Conservation (phyloP, 805 yeast genomes). For the Priceomyces castillae region DNA sequence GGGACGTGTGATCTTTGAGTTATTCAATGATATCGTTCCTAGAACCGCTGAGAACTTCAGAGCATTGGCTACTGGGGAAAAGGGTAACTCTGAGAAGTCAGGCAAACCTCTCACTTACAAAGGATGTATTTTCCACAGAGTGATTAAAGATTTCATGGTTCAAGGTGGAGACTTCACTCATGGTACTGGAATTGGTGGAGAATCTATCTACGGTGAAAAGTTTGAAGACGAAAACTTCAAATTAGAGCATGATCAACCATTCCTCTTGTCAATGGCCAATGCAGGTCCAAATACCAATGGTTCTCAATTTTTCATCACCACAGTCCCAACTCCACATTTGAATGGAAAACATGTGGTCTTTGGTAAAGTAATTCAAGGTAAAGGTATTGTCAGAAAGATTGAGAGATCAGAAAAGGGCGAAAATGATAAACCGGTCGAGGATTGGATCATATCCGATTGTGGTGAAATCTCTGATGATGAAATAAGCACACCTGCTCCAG, state of each 20-base stretch:
- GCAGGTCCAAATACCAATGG: conserved; percentile 96
- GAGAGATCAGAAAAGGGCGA: conserved; percentile 67
- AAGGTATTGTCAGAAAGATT: conserved; percentile 71
- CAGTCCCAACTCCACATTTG: conserved; percentile 89
- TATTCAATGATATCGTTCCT: conserved; percentile 73
- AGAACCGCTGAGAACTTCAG: conserved; percentile 88
- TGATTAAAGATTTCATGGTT: conserved; percentile 84
- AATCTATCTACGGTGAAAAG: conserved; percentile 45
- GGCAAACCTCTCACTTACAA: conserved; percentile 74
- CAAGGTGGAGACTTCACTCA: conserved; percentile 83
- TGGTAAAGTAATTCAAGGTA: conserved; percentile 83
- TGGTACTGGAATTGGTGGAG: conserved; percentile 44
- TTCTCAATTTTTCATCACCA: conserved; percentile 91
- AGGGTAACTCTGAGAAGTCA: conserved; percentile 51
- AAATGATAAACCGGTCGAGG: conserved; percentile 67
- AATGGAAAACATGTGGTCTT: conserved; percentile 96
- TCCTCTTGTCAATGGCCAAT: conserved; percentile 92
- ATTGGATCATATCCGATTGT: conserved; percentile 72
- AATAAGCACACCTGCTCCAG: conserved; percentile 44
- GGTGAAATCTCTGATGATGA: conserved; percentile 71
- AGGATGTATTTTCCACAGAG: conserved; percentile 89
- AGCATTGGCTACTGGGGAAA: conserved; percentile 86
- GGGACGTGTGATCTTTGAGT: conserved; percentile 79
- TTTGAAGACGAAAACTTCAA: conserved; percentile 90
- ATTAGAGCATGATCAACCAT: conserved; percentile 76